A percentile compares a stretch with the other conserved stretches of the same genome.
These are phyloP conservation scores for Gnomoniopsis smithogilvyi DNA, from an alignment of 2,329 filamentous ascomycete species.

Conservation along the genomic window DNA sequence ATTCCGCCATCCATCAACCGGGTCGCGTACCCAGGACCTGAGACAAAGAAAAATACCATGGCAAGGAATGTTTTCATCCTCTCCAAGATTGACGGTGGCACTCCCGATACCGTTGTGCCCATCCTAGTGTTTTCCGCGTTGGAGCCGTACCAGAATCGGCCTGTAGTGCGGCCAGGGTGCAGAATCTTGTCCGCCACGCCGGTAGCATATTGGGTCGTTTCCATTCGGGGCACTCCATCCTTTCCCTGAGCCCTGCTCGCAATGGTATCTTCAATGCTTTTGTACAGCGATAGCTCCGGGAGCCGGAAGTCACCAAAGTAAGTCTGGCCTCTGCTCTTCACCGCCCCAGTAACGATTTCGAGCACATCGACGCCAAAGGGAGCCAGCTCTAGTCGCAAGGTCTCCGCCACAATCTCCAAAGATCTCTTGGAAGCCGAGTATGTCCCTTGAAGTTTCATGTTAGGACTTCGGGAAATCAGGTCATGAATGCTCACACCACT, in stretches of 20 bases:
- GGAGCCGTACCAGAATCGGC: slow-evolving; percentile 23
- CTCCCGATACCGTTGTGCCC: slow-evolving; percentile 20
- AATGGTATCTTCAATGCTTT: slow-evolving; percentile 21
- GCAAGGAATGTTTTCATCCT: background rate
- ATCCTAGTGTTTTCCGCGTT: slow-evolving; percentile 20
- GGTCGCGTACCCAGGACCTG: background rate
- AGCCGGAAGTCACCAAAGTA: slow-evolving; percentile 26
- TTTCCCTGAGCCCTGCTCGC: slow-evolving; percentile 23
- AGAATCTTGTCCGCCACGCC: slow-evolving; percentile 21
- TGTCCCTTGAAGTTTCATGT: slow-evolving; percentile 16
- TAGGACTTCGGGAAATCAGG: background rate
- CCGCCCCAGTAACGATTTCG: slow-evolving; percentile 24
- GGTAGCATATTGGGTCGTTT: slow-evolving; percentile 22
- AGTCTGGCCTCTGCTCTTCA: slow-evolving; percentile 20
- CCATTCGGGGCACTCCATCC: slow-evolving; percentile 22
- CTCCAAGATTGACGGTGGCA: slow-evolving; percentile 17
- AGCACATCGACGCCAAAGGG: slow-evolving; percentile 27
- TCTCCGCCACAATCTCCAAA: slow-evolving; percentile 24
- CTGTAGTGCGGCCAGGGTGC: slow-evolving; percentile 12
- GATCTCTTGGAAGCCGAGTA: slow-evolving; percentile 28
- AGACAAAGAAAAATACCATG: background rate
- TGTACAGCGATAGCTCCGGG: slow-evolving; percentile 22
- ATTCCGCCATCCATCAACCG: slow-evolving; percentile 9
- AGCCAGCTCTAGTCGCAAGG: slow-evolving; percentile 25
- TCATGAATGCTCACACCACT: background rate